A percentile compares a stretch with the other conserved stretches of the same genome.
Evolutionary conservation across 2,329 filamentous ascomycete species (phyloP).

Genomic region (Orbilia quercus): DNA sequence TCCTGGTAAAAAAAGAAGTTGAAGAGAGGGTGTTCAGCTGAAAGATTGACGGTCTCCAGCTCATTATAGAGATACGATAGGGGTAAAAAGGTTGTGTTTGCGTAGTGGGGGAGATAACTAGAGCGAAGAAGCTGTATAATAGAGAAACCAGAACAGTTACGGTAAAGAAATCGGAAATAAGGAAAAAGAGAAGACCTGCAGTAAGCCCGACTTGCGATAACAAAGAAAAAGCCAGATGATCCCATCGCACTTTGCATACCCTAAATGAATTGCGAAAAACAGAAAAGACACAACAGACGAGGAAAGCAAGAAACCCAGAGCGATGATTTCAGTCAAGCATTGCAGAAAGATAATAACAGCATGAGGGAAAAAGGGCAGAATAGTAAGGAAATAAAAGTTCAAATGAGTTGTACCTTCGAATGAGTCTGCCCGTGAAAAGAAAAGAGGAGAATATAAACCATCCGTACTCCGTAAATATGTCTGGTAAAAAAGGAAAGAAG

Average conservation of each 20-base stretch:
- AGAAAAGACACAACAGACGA: slow-evolving; percentile 18
- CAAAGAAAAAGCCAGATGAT: slow-evolving; percentile 31
- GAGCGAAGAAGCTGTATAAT: slow-evolving; percentile 29
- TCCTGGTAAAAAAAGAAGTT: slow-evolving; percentile 25
- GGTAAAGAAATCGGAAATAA: slow-evolving; percentile 16
- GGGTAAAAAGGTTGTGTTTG: slow-evolving; percentile 4
- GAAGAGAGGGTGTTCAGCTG: too few species aligned
- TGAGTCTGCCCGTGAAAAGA: slow-evolving; percentile 45
- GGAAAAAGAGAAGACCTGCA: slow-evolving; percentile 23
- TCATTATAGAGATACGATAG: not conserved
- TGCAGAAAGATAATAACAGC: slow-evolving; percentile 34
- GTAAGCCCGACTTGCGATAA: slow-evolving; percentile 52
- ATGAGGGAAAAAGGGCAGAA: slow-evolving; percentile 17
- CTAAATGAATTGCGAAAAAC: slow-evolving; percentile 41
- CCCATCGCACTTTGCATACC: slow-evolving; percentile 54
- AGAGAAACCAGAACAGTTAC: slow-evolving; percentile 20
- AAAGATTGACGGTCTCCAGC: slow-evolving; percentile 11
- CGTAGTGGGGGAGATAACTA: slow-evolving; percentile 26
- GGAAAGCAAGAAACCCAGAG: slow-evolving; percentile 31
- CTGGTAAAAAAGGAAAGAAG: slow-evolving; percentile 47
- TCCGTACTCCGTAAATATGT: slow-evolving; percentile 55
- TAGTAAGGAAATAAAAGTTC: slow-evolving; percentile 31
- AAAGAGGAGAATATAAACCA: slow-evolving; percentile 42
- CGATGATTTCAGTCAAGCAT: slow-evolving; percentile 41
- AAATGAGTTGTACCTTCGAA: slow-evolving; percentile 56